Evolutionary conservation across 108 stramenopile species (phyloP).

Genomic region (Chaetoceros muelleri): DNA sequence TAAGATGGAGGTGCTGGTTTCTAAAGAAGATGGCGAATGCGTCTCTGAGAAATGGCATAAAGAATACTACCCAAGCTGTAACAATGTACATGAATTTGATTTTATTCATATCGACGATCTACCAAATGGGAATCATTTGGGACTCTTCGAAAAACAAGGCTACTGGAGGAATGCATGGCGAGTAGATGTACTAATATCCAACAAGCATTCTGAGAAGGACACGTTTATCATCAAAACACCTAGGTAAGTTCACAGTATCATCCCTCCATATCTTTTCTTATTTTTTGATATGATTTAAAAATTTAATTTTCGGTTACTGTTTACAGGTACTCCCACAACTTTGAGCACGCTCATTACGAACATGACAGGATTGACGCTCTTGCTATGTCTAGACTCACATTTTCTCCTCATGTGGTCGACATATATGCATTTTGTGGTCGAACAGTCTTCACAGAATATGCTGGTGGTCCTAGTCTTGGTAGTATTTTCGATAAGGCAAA

Average conservation of each 20-base stretch:
- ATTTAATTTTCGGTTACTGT: not conserved
- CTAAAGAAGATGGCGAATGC: constrained; percentile 42
- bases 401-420: constrained; percentile 63
- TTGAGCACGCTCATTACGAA: constrained; percentile 75
- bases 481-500: constrained; percentile 47
- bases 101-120: constrained; percentile 12
- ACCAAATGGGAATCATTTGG: constrained; percentile 11
- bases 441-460: constrained; percentile 62
- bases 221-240: constrained; percentile 46
- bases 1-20: constrained; percentile 42
- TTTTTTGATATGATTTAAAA: not conserved
- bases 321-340: constrained; percentile 47
- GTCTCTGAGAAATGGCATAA: constrained; percentile 77
- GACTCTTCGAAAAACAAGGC: constrained; percentile 53
- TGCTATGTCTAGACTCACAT: constrained; percentile 65
- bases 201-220: constrained; percentile 14
- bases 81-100: constrained; percentile 53
- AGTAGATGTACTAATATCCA: constrained; percentile 18
- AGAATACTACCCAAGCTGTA: constrained; percentile 52
- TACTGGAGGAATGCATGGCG: constrained; percentile 70
- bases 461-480: constrained; percentile 48
- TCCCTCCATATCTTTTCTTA: no score
- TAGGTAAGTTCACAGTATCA: no score
- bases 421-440: constrained; percentile 66
- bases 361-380: constrained; percentile 69